Evolutionary conservation across 192 early-diverging fungal genomes (phyloP).

Genomic region (Irineochytrium annulatum): DNA sequence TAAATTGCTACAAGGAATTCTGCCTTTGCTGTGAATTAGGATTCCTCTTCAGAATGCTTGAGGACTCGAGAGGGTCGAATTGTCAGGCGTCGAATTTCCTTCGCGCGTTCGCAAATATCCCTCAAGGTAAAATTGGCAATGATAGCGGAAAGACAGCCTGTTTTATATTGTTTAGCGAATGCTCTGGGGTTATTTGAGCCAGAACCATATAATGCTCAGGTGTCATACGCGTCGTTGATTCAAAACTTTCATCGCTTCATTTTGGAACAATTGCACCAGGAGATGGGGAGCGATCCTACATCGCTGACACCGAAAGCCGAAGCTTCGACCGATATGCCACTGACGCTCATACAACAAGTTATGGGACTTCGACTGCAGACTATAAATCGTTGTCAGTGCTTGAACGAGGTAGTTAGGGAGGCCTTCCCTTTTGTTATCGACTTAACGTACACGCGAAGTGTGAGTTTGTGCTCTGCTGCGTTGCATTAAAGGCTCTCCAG

Average conservation of each 20-base stretch:
- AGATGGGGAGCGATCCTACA: constrained; percentile 46
- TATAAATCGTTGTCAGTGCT: constrained; percentile 67
- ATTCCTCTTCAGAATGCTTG: constrained; percentile 88
- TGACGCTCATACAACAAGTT: constrained; percentile 43
- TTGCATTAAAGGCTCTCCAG: constrained; percentile 8
- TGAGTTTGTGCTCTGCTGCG: constrained; percentile 20
- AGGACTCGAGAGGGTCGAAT: constrained; percentile 83
- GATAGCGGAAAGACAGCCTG: background rate
- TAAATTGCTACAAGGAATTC: constrained; percentile 61
- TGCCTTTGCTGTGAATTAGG: constrained; percentile 92
- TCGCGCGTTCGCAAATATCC: constrained; percentile 73
- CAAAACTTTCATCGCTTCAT: constrained; percentile 89
- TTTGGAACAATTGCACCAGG: constrained; percentile 82
- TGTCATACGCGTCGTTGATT: constrained; percentile 69
- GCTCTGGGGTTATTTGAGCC: constrained; percentile 88
- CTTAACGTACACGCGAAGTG: constrained; percentile 67
- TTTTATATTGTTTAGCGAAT: constrained; percentile 46
- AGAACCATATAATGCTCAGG: constrained; percentile 55
- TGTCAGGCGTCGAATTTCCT: constrained; percentile 95
- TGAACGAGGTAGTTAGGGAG: constrained; percentile 52
- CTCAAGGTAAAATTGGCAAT: constrained; percentile 63
- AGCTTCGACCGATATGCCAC: background rate
- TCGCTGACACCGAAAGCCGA: constrained; percentile 12
- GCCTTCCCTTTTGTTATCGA: constrained; percentile 81
- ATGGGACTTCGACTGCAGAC: constrained; percentile 64